Evolutionary conservation across 1,284 basidiomycete genomes (phyloP).

Genomic region (Cryptococcus sp.): DNA sequence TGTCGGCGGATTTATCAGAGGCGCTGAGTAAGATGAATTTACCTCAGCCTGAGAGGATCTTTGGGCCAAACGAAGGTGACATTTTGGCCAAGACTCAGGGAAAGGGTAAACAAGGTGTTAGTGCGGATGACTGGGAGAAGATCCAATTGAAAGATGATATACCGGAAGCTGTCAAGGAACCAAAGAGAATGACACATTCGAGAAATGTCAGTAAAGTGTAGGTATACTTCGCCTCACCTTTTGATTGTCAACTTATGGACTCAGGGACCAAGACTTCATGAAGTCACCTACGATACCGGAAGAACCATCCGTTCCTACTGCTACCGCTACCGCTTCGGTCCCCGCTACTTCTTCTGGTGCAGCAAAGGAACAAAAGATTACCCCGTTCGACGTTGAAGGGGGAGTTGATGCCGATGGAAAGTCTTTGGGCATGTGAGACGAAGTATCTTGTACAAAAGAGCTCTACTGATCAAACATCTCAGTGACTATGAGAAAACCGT

Average conservation of each 20-base stretch:
- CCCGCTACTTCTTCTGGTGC: neutral
- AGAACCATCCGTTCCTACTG: conserved; percentile 14
- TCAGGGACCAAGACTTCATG: neutral
- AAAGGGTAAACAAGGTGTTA: conserved; percentile 31
- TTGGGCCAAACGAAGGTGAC: conserved; percentile 37
- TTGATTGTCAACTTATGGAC: neutral
- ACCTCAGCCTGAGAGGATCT: conserved; percentile 47
- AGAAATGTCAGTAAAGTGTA: conserved; percentile 35
- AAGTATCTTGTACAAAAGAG: neutral
- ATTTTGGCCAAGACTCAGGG: conserved; percentile 13
- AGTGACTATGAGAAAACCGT: conserved; percentile 94
- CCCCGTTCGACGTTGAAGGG: conserved; percentile 97
- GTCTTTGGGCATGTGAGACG: conserved; percentile 65
- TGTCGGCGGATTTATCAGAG: conserved; percentile 44
- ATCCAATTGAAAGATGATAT: conserved; percentile 43
- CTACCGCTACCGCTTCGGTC: conserved; percentile 1
- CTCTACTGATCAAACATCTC: neutral
- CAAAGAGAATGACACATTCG: conserved; percentile 33
- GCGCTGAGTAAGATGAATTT: conserved; percentile 43
- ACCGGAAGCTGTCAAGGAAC: conserved; percentile 45
- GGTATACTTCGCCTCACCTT: conserved; percentile 10
- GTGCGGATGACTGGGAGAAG: conserved; percentile 45
- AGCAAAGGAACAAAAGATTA: conserved; percentile 73
- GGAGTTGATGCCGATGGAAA: conserved; percentile 83
- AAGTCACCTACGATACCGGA: neutral